phyloP scores from a whole-genome alignment of 257 asterid genomes.

The Solanum pennellii region DNA sequence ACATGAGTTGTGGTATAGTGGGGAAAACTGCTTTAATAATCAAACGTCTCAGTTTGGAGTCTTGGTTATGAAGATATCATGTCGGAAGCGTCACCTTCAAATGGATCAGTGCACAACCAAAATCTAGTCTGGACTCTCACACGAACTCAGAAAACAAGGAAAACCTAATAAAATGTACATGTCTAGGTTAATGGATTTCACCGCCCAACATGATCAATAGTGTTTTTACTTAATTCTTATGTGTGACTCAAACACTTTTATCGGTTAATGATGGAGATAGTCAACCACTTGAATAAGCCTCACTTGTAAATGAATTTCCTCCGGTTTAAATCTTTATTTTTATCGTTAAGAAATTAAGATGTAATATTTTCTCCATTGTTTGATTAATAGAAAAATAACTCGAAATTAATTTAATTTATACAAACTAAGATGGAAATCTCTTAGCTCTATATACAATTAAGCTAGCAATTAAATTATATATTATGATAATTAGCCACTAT shows the following conservation, averaged over 20 bases:
- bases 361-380: not conserved
- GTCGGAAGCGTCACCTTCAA: no score
- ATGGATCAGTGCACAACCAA: no score
- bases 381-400: not conserved
- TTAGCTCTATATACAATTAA: not conserved
- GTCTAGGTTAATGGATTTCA: not conserved
- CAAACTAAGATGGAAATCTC: not conserved
- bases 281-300: not conserved
- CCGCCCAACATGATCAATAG: not conserved
- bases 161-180: no score
- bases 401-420: not conserved
- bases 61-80: not conserved
- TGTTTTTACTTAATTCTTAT: not conserved
- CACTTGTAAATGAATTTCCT: not conserved
- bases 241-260: not conserved
- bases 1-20: not conserved
- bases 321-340: not conserved
- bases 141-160: no score
- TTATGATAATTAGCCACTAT: not conserved
- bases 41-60: fast-evolving
- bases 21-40: no score
- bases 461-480: not conserved
- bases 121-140: no score
- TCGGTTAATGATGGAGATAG: not conserved
- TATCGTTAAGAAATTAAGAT: not conserved